Conservation (phyloP, 192 early-diverging fungal genomes). For the Gigaspora rosea region DNA sequence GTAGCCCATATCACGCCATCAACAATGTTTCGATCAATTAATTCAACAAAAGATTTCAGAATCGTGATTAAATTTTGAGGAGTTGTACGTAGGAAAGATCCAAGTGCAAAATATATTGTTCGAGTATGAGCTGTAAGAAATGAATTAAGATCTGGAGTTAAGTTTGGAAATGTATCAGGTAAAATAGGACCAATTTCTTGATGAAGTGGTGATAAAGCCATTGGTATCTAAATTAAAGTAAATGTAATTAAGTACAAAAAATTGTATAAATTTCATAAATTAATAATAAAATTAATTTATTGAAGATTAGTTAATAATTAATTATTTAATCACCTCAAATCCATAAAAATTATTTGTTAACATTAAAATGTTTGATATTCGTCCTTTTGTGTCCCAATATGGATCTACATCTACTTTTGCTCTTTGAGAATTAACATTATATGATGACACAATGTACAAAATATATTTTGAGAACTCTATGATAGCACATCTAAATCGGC, state of each 20-base stretch:
- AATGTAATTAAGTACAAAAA: no score
- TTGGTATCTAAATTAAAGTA: not conserved
- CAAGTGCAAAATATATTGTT: conserved; percentile 38
- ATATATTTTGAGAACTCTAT: not conserved
- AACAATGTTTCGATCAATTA: conserved; percentile 29
- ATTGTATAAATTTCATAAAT: no score
- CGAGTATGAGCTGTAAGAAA: conserved; percentile 31
- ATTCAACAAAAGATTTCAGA: conserved; percentile 34
- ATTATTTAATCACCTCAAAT: conserved; percentile 12
- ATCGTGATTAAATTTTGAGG: conserved; percentile 15
- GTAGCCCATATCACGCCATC: conserved; percentile 44
- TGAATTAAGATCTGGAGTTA: not conserved
- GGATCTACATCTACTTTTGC: not conserved
- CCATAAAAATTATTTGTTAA: conserved; percentile 24
- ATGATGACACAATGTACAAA: not conserved
- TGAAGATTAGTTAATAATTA: no score
- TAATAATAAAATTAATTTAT: no score
- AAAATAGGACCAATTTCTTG: conserved; percentile 42
- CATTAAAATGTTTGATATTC: not conserved
- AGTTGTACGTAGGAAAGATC: conserved; percentile 31
- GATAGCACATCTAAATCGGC: not conserved
- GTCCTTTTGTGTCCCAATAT: not conserved
- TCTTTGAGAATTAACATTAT: conserved; percentile 4
- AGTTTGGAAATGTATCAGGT: conserved; percentile 12
- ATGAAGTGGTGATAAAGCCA: no score